A percentile compares a stretch with the other conserved stretches of the same genome.
Conservation (phyloP, 129 eudicot species). For the Oenanthe sinensis region DNA sequence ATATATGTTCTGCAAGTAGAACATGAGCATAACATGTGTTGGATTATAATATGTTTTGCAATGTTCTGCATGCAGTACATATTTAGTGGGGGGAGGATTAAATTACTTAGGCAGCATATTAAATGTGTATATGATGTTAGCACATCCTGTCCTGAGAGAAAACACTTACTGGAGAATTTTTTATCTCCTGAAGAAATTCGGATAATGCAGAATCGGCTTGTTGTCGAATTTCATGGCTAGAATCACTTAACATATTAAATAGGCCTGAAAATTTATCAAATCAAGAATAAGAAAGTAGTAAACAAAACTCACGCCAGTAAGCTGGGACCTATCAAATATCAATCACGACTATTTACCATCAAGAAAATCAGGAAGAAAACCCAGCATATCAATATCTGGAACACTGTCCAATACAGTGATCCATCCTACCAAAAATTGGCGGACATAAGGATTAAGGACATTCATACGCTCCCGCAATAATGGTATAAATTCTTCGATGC, state of each 20-base stretch:
- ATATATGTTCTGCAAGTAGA: no score
- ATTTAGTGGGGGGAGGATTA: neutral
- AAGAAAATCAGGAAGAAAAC: constrained; percentile 99
- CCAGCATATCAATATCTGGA: constrained; percentile 94
- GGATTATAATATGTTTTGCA: no score
- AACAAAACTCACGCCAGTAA: constrained; percentile 9
- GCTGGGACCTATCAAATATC: constrained; percentile 19
- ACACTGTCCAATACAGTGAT: constrained; percentile 96
- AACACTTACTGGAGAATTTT: constrained; percentile 74
- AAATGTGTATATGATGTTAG: neutral
- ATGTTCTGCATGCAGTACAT: no score
- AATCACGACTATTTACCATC: constrained; percentile 59
- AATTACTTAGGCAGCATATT: constrained; percentile 6
- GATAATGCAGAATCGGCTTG: constrained; percentile 97
- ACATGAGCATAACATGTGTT: no score
- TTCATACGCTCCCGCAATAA: constrained; percentile 94
- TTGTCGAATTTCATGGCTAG: constrained; percentile 93
- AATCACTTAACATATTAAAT: constrained; percentile 95
- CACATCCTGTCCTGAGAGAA: constrained; percentile 11
- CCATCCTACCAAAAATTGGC: constrained; percentile 97
- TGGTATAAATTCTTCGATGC: constrained; percentile 98
- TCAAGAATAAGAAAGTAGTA: constrained; percentile 13
- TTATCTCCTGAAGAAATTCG: constrained; percentile 95
- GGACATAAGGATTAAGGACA: constrained; percentile 90
- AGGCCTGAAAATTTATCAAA: constrained; percentile 49